A percentile compares a stretch with the other conserved stretches of the same genome.
These are phyloP conservation scores for Alternaria sp. DNA, from an alignment of 2,329 filamentous ascomycete species.

Conservation along the genomic window DNA sequence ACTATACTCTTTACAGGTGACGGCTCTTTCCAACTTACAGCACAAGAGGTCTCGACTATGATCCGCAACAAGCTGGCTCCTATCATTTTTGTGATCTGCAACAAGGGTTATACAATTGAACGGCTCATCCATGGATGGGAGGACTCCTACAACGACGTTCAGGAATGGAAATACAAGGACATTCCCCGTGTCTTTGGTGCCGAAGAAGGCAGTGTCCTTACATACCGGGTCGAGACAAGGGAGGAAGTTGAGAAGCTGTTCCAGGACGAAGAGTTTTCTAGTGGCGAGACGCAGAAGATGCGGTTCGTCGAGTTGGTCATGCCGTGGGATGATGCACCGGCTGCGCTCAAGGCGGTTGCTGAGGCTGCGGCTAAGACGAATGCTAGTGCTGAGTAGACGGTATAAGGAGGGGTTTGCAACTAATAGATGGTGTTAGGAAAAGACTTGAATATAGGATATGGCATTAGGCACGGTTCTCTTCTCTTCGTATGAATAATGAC, in stretches of 20 bases:
- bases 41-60: conserved; percentile 86
- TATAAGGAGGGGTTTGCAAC: neutral
- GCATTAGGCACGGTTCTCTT: neutral
- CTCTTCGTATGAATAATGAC: neutral
- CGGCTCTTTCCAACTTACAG: conserved; percentile 84
- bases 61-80: conserved; percentile 76
- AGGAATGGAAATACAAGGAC: conserved; percentile 76
- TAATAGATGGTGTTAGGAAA: neutral
- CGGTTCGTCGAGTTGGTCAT: conserved; percentile 86
- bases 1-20: conserved; percentile 91
- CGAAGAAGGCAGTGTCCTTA: conserved; percentile 64
- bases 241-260: conserved; percentile 73
- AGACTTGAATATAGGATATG: neutral
- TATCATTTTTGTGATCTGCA: conserved; percentile 87
- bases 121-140: conserved; percentile 87
- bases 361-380: conserved; percentile 76
- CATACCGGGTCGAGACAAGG: conserved; percentile 74
- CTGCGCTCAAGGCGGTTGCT: conserved; percentile 73
- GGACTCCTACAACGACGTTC: conserved; percentile 82
- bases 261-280: conserved; percentile 67
- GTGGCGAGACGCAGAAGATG: conserved; percentile 53
- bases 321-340: conserved; percentile 79
- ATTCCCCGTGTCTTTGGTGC: conserved; percentile 75
- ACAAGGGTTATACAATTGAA: conserved; percentile 90
- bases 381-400: conserved; percentile 27